Percentiles rank a stretch among this genome's conserved stretches.
Conservation (phyloP, 768 basidiomycete species). For the Macrolepiota dolichaula region DNA sequence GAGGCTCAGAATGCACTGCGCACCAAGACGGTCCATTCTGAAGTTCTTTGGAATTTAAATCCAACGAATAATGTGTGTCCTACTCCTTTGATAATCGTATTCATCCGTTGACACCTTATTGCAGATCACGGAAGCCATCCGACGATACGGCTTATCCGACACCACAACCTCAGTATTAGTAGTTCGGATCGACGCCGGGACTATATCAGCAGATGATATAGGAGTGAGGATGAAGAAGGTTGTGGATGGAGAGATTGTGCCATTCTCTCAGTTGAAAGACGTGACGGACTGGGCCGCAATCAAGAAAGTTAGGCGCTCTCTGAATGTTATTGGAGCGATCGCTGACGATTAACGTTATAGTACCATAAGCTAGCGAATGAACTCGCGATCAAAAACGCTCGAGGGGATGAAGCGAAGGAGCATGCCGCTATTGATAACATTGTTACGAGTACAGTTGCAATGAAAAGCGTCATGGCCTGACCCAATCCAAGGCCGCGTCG, state of each 20-base stretch:
- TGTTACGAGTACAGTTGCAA: constrained; percentile 75
- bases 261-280: constrained; percentile 38
- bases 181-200: constrained; percentile 55
- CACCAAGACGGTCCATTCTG: constrained; percentile 71
- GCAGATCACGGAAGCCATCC: constrained; percentile 86
- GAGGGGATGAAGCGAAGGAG: constrained; percentile 32
- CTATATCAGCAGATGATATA: constrained; percentile 31
- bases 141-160: constrained; percentile 80
- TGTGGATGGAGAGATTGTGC: constrained; percentile 54
- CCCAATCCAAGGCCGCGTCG: not conserved
- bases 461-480: constrained; percentile 63
- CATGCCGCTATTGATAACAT: constrained; percentile 54
- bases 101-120: not conserved
- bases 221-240: constrained; percentile 51
- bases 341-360: constrained; percentile 30
- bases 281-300: constrained; percentile 72
- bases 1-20: constrained; percentile 54
- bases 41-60: constrained; percentile 84
- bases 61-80: constrained; percentile 76
- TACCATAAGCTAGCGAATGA: constrained; percentile 70
- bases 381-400: constrained; percentile 30
- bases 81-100: not conserved
- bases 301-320: constrained; percentile 56
- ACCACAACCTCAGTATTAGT: constrained; percentile 63
- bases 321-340: not conserved